Base-by-base conservation (phyloP, 2,329 filamentous ascomycete genomes). In the Penicillium digitatum region DNA sequence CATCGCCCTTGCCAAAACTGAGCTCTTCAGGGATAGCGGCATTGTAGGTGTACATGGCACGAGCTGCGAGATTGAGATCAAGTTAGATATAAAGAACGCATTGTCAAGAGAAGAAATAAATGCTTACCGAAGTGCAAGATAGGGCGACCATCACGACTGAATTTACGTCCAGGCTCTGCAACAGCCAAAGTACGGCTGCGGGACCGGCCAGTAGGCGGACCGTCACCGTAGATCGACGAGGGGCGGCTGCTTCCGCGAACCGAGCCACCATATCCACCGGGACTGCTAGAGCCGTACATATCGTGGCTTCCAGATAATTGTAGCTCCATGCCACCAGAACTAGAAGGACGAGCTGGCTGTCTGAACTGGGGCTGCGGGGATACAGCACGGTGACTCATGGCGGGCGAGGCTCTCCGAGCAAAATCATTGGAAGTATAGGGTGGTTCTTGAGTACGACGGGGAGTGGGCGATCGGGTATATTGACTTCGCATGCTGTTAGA, bases 21-120 rank as follows among this genome's bases (percentile, higher is more conserved):
- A 99, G 78, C 74, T 99, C 95, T 71, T 97, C 94, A 0, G 93
- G 90, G 55, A 99, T 99, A 22, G 91, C 93, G 2, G 94, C 91
- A 68, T 88, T 86, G 73, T 99, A 99, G 78, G 90, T 86, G 74
- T 97, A 99, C 78, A 96, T 82, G 26, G 94, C 93, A 39, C 93
- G 89, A 52, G 94, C 94, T 97, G 65, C 46, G 37, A 59, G 39
- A 14, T 40, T 48, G 34, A 46, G 22, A 16, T 27, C 20, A 55
- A 67, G 56, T 66, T 60, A 68, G 61, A 24, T 35, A 38, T 11
- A 31, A 43, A 11, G 4, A 37, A 31, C 16, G 2, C 10, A 20
- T 18, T 22, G 32, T 10, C n/a, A 50, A 49, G n/a, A 18, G 4
- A 20, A 48, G 18, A 12, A 38, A 35, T 46, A 3, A 82, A 29